Evolutionary conservation across 202 grass and related monocot species (phyloP), one percentile per base, ranked within the genome.

Genomic region (Setaria viridis): DNA sequence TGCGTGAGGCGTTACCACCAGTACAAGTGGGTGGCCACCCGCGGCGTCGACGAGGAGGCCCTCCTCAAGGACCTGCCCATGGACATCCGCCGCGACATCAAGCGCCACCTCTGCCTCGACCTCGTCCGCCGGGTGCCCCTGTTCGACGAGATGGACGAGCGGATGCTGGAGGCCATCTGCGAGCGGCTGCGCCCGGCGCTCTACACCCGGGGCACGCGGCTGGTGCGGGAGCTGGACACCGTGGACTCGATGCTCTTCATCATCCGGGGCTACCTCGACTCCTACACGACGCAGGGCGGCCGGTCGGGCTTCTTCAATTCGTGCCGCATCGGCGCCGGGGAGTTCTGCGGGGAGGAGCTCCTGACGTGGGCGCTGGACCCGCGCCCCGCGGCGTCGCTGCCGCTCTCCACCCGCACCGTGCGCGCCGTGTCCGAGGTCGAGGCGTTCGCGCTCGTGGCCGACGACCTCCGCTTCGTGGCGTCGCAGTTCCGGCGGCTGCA

Each of bases 311-410:
- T 99, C 88, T 96, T 99, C 90, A 96, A 96, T 80, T 99, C 80
- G 37, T 96, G 93, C 75, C 96, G 90, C 54, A 91, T 99, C 75
- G 92, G 96, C 1, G 84, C 93, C 1, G 93, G 91, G 0, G 96
- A 99, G 85, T 99, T 99, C 93, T 99, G 96, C 80, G 96, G 96
- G 7, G 93, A 99, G 88, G 93, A 99, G 88, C 91, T 99, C 47
- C 93, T 99, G 19, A 91, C 96, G 25, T 99, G 96, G 96, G 96
- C 96, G 45, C 91, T 99, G 13, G 85, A 99, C 82, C 96, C 96
- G 63, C 71, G 89, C 0, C 89, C 89, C 0, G 74, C 79, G 2
- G 85, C 76, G 16, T 56, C 74, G 43, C 84, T 99, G 86, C 96
- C 96, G 48, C 86, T 80, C n/a, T 99, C 96, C 34, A 95, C 96